These are phyloP conservation scores for Zychaea mexicana DNA, from an alignment of 371 early-diverging fungal genomes.

Conservation along the genomic window DNA sequence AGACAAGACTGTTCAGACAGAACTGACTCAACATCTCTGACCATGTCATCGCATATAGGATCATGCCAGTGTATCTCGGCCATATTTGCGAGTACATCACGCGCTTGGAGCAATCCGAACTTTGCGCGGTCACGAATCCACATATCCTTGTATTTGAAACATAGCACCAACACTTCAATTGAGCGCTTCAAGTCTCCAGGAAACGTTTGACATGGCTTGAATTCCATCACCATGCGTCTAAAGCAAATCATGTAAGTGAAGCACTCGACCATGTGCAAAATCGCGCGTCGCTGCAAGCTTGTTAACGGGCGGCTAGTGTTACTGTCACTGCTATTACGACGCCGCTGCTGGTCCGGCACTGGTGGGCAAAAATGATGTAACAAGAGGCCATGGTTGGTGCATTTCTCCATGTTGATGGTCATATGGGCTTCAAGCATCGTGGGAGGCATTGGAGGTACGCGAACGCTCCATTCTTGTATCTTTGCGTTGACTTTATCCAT, in stretches of 20 bases:
- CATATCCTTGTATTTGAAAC: slow-evolving; percentile 21
- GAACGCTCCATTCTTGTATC: slow-evolving; percentile 13
- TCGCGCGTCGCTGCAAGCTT: slow-evolving; percentile 18
- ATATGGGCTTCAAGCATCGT: slow-evolving; percentile 19
- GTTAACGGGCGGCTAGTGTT: not conserved
- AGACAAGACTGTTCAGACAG: not conserved
- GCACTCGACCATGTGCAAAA: slow-evolving; percentile 22
- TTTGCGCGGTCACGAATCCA: slow-evolving; percentile 17
- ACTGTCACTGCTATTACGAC: not conserved
- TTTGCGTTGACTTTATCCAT: slow-evolving; percentile 10
- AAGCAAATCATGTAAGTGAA: slow-evolving; percentile 24
- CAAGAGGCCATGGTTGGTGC: slow-evolving; percentile 25
- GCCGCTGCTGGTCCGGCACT: not conserved
- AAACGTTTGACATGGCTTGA: slow-evolving; percentile 29
- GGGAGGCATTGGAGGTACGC: slow-evolving; percentile 3
- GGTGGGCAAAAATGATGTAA: slow-evolving; percentile 18
- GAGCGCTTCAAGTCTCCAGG: slow-evolving; percentile 28
- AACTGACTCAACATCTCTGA: slow-evolving; percentile 19
- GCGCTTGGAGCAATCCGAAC: slow-evolving; percentile 26
- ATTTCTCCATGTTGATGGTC: slow-evolving; percentile 27
- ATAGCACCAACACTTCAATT: slow-evolving; percentile 19
- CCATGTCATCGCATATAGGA: slow-evolving; percentile 22
- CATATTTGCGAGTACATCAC: slow-evolving; percentile 23
- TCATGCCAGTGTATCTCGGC: slow-evolving; percentile 34
- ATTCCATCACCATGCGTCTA: slow-evolving; percentile 18